Base-by-base conservation (phyloP, 495 filamentous ascomycete species). In the Sordaria brevicollis region DNA sequence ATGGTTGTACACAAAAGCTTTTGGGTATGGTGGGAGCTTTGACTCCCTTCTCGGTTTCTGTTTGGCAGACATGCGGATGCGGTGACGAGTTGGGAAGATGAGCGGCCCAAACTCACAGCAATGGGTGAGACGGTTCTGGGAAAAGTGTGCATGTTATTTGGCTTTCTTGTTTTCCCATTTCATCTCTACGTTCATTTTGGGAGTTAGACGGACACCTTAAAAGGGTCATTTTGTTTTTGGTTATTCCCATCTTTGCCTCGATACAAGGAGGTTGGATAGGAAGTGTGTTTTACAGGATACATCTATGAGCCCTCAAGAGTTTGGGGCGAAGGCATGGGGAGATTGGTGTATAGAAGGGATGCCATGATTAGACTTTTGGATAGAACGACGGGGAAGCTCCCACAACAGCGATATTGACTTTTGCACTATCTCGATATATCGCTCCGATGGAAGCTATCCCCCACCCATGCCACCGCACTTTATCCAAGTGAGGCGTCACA, bases 21-120 rank as follows among this genome's bases (percentile, higher is more conserved):
- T 31, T 17, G 49, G 25, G 49, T 62, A 29, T 62, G 25, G 5
- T 62, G 49, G 49, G 49, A 31, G 49, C 49, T 62, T 62, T 31
- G 25, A 62, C 49, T 62, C 49, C 49, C 33, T 67, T 49, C 33
- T 67, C 21, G 17, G 65, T 67, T 66, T 67, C 65, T 36, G 19
- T 68, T 65, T 65, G 69, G 38, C 35, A 67, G 43, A 13, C 69
- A 70, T 39, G 69, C 65, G 35, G 57, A 21, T 17, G 66, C 65
- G 35, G 62, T 19, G 21, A 70, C 66, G 19, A 35, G 41, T 13
- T 21, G 66, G 36, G 25, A 37, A 35, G 31, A 67, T 67, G 65
- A 49, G 34, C 65, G 38, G 21, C 35, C 62, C 19, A 35, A 70
- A 62, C 49, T 33, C 54, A 69, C 68, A 35, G 43, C 29, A 31